Percentiles rank a stretch among this genome's conserved stretches.
These are phyloP conservation scores for Kluyveromyces sp. DNA, from an alignment of 1,139 yeast species.

Conservation along the genomic window DNA sequence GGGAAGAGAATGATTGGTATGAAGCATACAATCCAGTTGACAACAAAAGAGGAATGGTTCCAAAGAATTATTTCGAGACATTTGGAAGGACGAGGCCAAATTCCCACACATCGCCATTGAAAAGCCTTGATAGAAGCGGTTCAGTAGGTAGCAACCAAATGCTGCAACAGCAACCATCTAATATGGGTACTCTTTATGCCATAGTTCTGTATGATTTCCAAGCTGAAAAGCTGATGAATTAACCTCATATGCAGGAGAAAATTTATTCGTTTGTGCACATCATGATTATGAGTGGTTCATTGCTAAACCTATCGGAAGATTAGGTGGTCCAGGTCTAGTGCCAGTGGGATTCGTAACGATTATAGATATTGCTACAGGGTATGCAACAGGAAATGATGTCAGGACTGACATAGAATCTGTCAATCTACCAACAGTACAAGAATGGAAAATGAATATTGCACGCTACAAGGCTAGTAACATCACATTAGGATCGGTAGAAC, in stretches of 20 bases:
- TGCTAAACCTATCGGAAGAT: constrained; percentile 88
- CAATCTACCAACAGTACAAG: constrained; percentile 83
- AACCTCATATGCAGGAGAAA: constrained; percentile 77
- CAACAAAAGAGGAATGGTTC: constrained; percentile 76
- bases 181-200: constrained; percentile 45
- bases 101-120: constrained; percentile 3
- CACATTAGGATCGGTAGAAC: constrained; percentile 44
- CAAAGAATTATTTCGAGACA: constrained; percentile 73
- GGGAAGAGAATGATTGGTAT: constrained; percentile 64
- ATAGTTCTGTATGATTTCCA: constrained; percentile 71
- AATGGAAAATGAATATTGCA: constrained; percentile 89
- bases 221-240: constrained; percentile 88
- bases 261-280: constrained; percentile 88
- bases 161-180: constrained; percentile 13
- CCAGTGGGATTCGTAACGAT: constrained; percentile 87
- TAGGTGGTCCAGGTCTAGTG: constrained; percentile 95
- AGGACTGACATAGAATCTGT: constrained; percentile 52
- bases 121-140: constrained; percentile 17
- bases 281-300: constrained; percentile 96
- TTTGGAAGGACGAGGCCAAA: constrained; percentile 41
- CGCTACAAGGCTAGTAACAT: constrained; percentile 86
- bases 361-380: constrained; percentile 63
- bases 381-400: constrained; percentile 40
- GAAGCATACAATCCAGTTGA: constrained; percentile 86
- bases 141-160: constrained; percentile 11